Conservation (phyloP, 495 filamentous ascomycete genomes). For the Beverwykella pulmonaria region DNA sequence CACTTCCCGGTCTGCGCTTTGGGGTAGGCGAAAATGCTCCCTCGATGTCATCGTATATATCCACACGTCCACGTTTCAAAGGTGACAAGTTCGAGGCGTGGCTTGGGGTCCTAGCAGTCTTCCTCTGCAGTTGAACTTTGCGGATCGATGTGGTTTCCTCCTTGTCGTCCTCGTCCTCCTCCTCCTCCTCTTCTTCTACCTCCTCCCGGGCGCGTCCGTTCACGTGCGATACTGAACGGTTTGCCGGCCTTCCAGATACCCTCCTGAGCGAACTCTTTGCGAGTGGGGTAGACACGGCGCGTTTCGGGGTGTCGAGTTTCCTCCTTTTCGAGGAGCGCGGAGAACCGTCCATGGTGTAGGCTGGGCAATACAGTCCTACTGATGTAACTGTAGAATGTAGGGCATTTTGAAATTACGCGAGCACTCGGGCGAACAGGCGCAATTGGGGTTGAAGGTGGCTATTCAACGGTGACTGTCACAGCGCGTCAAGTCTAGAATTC, state of each 20-base stretch:
- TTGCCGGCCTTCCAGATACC: slow-evolving; percentile 11
- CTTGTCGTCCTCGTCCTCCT: neutral
- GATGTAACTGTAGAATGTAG: neutral
- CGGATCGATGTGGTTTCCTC: neutral
- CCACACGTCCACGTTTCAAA: neutral
- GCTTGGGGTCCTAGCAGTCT: neutral
- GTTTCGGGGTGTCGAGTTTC: slow-evolving; percentile 38
- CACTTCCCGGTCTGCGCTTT: neutral
- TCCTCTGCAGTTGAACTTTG: neutral
- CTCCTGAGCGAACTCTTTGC: slow-evolving; percentile 10
- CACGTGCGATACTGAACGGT: neutral
- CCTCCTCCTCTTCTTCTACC: neutral
- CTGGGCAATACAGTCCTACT: neutral
- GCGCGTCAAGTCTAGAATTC: neutral
- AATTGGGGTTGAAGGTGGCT: neutral
- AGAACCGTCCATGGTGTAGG: slow-evolving; percentile 33
- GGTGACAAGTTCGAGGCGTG: neutral
- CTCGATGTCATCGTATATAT: slow-evolving; percentile 41
- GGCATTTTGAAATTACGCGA: neutral
- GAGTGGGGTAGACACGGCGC: slow-evolving; percentile 20
- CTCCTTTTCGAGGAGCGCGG: slow-evolving; percentile 39
- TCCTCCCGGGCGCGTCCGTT: neutral
- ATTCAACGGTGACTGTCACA: neutral
- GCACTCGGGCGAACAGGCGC: neutral
- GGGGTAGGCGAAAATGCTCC: slow-evolving; percentile 22